phyloP scores from a whole-genome alignment of 768 basidiomycete species.

The Megacollybia marginata region DNA sequence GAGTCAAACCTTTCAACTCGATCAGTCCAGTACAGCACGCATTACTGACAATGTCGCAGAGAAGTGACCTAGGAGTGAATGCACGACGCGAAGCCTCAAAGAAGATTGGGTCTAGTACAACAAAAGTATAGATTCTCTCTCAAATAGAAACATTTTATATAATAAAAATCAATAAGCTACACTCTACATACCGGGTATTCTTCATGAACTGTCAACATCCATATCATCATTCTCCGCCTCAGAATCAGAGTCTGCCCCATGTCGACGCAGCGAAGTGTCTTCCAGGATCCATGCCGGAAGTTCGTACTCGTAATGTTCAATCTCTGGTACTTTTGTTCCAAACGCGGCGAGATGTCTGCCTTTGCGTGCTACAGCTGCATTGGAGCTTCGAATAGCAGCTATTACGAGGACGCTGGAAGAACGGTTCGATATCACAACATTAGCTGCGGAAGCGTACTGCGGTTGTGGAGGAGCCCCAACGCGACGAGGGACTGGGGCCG shows the following conservation, averaged over 20 bases:
- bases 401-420: too few species aligned
- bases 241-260: neutral
- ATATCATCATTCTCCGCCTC: neutral
- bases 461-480: neutral
- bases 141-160: neutral
- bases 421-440: too few species aligned
- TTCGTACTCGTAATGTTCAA: constrained; percentile 41
- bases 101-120: neutral
- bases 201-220: neutral
- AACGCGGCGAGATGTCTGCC: constrained; percentile 22
- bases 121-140: neutral
- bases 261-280: neutral
- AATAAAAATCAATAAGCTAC: neutral
- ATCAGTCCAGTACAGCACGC: neutral
- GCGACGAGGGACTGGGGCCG: neutral
- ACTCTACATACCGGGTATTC: too few species aligned
- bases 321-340: constrained; percentile 47
- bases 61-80: neutral
- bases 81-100: neutral
- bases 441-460: neutral
- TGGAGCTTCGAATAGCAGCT: neutral
- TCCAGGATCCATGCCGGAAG: constrained; percentile 30
- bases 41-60: neutral
- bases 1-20: neutral
- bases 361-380: constrained; percentile 5